These are phyloP conservation scores for Termitomyces eurrhizus DNA, from an alignment of 768 basidiomycete genomes.

Conservation along the genomic window DNA sequence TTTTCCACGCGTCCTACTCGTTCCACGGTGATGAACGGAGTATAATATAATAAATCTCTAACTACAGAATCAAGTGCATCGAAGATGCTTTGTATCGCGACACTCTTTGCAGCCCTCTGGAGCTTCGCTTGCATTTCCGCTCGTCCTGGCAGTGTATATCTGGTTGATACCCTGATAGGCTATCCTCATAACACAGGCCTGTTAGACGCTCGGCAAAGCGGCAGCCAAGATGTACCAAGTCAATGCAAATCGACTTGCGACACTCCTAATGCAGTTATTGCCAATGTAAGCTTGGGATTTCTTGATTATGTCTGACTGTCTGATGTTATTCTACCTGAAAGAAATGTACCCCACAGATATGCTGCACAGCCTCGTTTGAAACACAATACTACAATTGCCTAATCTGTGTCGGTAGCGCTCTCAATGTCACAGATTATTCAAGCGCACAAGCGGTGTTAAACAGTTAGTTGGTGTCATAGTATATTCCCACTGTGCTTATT, in stretches of 20 bases:
- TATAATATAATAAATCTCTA: background rate
- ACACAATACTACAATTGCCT: conserved; percentile 38
- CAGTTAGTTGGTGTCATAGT: background rate
- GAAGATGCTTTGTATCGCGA: background rate
- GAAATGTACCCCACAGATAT: conserved; percentile 26
- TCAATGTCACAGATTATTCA: conserved; percentile 25
- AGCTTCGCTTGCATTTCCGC: background rate
- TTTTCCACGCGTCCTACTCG: background rate
- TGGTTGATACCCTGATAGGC: background rate
- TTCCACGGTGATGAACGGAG: background rate
- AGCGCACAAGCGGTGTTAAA: conserved; percentile 22
- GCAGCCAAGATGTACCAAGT: conserved; percentile 20
- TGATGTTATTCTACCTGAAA: conserved; percentile 4
- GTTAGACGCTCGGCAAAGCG: conserved; percentile 20
- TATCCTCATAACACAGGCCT: background rate
- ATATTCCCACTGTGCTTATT: background rate
- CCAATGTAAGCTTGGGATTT: conserved; percentile 13
- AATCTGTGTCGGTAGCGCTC: conserved; percentile 27
- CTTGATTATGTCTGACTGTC: background rate
- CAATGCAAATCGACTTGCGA: conserved; percentile 30
- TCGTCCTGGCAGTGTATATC: background rate
- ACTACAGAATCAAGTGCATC: background rate
- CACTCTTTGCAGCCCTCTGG: background rate
- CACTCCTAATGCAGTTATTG: conserved; percentile 20
- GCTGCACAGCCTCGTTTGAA: conserved; percentile 38